A percentile compares a stretch with the other conserved stretches of the same genome.
Conservation (phyloP, 495 filamentous ascomycete species). For the Aspergillus sclerotioniger region DNA sequence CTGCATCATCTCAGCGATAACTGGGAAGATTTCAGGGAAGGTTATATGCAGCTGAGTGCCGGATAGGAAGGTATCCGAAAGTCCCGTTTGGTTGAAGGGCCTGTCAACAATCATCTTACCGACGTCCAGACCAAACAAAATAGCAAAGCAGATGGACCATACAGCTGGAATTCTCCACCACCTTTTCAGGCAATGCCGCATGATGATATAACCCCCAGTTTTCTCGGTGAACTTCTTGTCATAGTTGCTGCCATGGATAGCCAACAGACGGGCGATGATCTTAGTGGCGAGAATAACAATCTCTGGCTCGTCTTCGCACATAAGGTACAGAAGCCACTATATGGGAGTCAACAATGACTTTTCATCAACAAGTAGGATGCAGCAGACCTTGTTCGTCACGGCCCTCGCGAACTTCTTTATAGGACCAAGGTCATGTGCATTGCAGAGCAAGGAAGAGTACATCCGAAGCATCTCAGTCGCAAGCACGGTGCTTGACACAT, state of each 20-base stretch:
- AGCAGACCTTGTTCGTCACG: slow-evolving; percentile 88
- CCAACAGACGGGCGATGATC: slow-evolving; percentile 82
- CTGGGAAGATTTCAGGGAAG: slow-evolving; percentile 74
- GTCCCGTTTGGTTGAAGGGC: slow-evolving; percentile 67
- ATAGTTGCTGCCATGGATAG: slow-evolving; percentile 74
- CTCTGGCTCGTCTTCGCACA: slow-evolving; percentile 81
- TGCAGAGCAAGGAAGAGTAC: slow-evolving; percentile 80
- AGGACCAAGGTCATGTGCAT: slow-evolving; percentile 58
- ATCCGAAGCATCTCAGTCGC: slow-evolving; percentile 76
- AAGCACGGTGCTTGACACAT: slow-evolving; percentile 50
- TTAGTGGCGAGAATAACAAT: slow-evolving; percentile 79
- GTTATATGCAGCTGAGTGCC: slow-evolving; percentile 58
- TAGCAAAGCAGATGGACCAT: slow-evolving; percentile 88
- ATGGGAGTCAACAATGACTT: slow-evolving; percentile 12
- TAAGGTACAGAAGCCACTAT: slow-evolving; percentile 91
- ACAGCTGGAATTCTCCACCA: slow-evolving; percentile 86
- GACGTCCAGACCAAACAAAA: slow-evolving; percentile 82
- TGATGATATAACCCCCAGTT: slow-evolving; percentile 79
- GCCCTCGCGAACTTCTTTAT: slow-evolving; percentile 89
- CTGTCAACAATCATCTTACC: slow-evolving; percentile 69
- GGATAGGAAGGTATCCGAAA: slow-evolving; percentile 65
- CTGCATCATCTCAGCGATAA: slow-evolving; percentile 87
- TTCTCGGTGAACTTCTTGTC: slow-evolving; percentile 81
- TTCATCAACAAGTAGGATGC: neutral
- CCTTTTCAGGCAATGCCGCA: slow-evolving; percentile 74